A percentile compares a stretch with the other conserved stretches of the same genome.
Evolutionary conservation across 164 flowering plant species (phyloP).

Genomic region (Stephania cephalantha): DNA sequence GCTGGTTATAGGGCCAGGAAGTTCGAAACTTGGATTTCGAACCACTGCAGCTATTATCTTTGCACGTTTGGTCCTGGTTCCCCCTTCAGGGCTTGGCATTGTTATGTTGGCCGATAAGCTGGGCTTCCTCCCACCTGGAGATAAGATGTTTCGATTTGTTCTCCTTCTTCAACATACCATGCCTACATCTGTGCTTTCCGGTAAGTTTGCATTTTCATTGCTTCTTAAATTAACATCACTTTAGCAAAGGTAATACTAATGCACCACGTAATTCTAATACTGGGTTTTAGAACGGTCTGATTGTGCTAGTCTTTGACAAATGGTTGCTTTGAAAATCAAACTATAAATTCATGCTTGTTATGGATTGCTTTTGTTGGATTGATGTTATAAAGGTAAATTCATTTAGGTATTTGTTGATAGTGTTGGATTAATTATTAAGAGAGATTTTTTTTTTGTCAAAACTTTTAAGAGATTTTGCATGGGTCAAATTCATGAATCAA

Average conservation of each 20-base stretch:
- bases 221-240: not conserved
- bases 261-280: not conserved
- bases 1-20: slow-evolving; percentile 68
- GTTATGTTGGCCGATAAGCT: slow-evolving; percentile 85
- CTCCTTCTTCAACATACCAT: slow-evolving; percentile 91
- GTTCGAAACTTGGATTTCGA: slow-evolving; percentile 74
- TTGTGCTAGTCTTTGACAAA: not conserved
- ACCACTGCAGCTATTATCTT: slow-evolving; percentile 88
- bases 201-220: slow-evolving; percentile 28
- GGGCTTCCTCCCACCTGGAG: slow-evolving; percentile 81
- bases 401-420: too few relatives aligned
- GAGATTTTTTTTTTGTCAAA: too few relatives aligned
- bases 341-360: not conserved
- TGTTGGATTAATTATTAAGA: too few relatives aligned
- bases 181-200: slow-evolving; percentile 97
- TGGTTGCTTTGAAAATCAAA: not conserved
- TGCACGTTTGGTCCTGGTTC: slow-evolving; percentile 77
- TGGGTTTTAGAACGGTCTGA: not conserved
- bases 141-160: slow-evolving; percentile 89
- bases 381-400: too few relatives aligned
- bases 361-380: not conserved
- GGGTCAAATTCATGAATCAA: too few relatives aligned
- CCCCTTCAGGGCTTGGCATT: slow-evolving; percentile 84
- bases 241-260: not conserved
- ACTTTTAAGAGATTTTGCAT: too few relatives aligned